phyloP scores from a whole-genome alignment of 768 basidiomycete species.

The Mycena galopus region DNA sequence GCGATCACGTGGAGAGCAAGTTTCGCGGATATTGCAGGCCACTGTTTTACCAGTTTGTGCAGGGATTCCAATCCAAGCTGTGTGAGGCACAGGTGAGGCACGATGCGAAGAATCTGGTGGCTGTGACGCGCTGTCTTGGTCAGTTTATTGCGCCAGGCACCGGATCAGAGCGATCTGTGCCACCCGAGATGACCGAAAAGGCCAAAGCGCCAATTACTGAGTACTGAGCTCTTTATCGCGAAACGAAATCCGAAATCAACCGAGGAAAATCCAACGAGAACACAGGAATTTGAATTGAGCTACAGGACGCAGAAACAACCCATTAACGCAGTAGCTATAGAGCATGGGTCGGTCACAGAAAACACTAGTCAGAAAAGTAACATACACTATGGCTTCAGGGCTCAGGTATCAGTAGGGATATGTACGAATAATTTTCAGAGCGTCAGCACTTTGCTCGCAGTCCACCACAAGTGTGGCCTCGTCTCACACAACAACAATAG shows the following conservation, averaged over 20 bases:
- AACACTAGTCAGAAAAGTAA: slow-evolving; percentile 3
- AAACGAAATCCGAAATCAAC: no score
- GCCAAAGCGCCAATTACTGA: no score
- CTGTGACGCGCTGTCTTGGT: no score
- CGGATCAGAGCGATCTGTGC: not conserved
- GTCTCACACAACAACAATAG: not conserved
- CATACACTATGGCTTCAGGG: slow-evolving; percentile 6
- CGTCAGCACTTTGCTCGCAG: slow-evolving; percentile 5
- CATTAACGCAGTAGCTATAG: not conserved
- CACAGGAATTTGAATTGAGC: not conserved
- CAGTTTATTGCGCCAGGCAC: no score
- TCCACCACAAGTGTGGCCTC: slow-evolving; percentile 10
- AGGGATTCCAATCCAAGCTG: no score
- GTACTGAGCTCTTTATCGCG: no score
- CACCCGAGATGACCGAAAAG: not conserved
- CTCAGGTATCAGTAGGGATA: slow-evolving; percentile 24
- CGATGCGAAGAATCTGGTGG: no score
- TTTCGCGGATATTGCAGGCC: no score
- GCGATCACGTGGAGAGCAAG: no score
- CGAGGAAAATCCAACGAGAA: no score
- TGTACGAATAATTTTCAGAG: slow-evolving; percentile 40
- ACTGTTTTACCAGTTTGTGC: no score
- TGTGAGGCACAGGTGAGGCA: no score
- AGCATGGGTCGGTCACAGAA: not conserved
- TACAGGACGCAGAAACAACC: not conserved